Base-by-base conservation (phyloP, 768 basidiomycete species). In the Cyclocybe cylindracea region DNA sequence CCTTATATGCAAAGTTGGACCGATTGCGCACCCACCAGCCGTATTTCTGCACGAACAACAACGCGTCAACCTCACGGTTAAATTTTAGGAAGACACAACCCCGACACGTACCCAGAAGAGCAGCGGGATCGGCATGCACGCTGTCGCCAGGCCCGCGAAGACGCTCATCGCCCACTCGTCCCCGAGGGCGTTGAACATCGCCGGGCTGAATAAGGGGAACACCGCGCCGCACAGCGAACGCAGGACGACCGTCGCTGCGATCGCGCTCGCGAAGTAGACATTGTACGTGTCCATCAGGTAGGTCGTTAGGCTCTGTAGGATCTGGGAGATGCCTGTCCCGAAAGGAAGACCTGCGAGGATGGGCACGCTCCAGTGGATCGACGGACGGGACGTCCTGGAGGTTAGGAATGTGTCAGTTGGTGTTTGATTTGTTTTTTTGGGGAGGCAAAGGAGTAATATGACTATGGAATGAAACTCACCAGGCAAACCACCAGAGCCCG, bases 231-330 rank as follows among this genome's bases (percentile, higher is more conserved):
- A 80, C 14, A 78, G 66, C 0, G 82, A 86, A 53, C 86, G 82
- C 42, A 87, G 65, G 44, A 89, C 82, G 46, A 86, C 80, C 8
- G 84, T 85, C 48, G 86, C 80, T 10, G 86, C 85, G 46, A 87
- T 75, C 13, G 86, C 86, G 57, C 83, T 84, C 2, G 86, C 85
- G 54, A 78, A 82, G 66, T 84, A 85, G 39, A 86, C 71, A 39
- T 75, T 74, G 70, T 89, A 89, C 10, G 81, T 71, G 60, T 89
- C 87, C 78, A 90, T 84, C 50, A 89, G 73, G 69, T 89, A 89
- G 3, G 82, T 80, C 38, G 83, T 79, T n/a, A 86, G 67, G 40
- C 79, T 78, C 57, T 84, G 78, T 69, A 88, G 72, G 51, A 89
- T 80, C 55, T 83, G 73, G n/a, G 86, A 77, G 50, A 85, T 78